phyloP scores from a whole-genome alignment of 208 protist species.

The Acanthamoeba royreba region DNA sequence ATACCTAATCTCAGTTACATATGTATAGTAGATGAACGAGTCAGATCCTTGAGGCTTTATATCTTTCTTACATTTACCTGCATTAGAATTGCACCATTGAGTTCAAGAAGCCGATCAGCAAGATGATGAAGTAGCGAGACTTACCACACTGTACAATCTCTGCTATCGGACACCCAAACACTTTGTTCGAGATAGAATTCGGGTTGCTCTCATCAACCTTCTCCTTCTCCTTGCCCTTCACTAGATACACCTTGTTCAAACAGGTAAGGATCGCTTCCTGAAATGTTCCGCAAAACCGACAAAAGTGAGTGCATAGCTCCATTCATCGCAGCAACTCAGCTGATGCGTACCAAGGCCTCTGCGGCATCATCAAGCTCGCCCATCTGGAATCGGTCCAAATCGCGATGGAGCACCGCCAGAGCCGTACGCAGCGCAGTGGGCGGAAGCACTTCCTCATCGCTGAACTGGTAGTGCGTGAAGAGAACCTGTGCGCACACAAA shows the following conservation, averaged over 20 bases:
- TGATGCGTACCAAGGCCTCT: neutral
- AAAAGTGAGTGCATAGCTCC: too few species aligned
- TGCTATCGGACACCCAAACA: neutral
- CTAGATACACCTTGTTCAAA: neutral
- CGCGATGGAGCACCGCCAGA: neutral
- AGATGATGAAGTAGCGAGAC: neutral
- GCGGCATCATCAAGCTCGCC: neutral
- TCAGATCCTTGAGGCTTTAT: neutral
- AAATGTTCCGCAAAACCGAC: too few species aligned
- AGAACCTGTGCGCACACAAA: neutral
- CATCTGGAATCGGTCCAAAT: neutral
- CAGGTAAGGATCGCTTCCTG: neutral
- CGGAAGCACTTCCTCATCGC: neutral
- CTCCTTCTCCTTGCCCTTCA: neutral
- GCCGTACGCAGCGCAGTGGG: neutral
- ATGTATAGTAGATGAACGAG: constrained; percentile 29
- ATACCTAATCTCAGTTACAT: constrained; percentile 6
- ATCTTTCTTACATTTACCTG: neutral
- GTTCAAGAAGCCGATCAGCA: neutral
- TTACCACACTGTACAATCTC: neutral
- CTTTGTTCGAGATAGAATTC: constrained; percentile 5
- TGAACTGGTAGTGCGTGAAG: constrained; percentile 2
- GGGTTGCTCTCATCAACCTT: neutral
- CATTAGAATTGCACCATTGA: too few species aligned
- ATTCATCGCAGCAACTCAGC: too few species aligned